A percentile compares a stretch with the other conserved stretches of the same genome.
phyloP scores from a whole-genome alignment of 2,329 filamentous ascomycete species.

The Fusarium sp. region DNA sequence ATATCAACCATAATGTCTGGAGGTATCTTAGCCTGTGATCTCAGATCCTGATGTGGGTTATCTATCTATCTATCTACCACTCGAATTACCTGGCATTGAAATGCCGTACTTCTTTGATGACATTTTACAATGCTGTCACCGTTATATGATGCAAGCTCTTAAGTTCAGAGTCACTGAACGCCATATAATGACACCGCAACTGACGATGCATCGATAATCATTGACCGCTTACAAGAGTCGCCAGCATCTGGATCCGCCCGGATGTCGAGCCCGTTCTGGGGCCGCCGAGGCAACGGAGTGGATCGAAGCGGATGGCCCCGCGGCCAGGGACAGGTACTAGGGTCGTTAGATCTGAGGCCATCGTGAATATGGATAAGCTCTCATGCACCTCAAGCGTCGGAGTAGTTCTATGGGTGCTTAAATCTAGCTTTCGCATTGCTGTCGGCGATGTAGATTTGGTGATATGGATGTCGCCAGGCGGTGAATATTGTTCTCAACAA shows the following conservation, averaged over 20 bases:
- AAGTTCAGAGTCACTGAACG: too few species aligned
- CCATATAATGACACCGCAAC: neutral
- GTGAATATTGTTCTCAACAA: neutral
- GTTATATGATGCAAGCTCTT: too few species aligned
- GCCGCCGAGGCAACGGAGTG: slow-evolving; percentile 15
- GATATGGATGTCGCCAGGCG: neutral
- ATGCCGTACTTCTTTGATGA: neutral
- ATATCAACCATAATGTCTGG: neutral
- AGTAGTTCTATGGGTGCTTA: neutral
- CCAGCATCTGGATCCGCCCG: slow-evolving; percentile 4
- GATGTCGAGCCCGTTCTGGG: slow-evolving; percentile 10
- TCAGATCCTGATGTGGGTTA: neutral
- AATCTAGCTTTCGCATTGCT: neutral
- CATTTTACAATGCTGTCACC: neutral
- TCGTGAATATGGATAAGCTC: slow-evolving; percentile 28
- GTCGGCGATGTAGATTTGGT: neutral
- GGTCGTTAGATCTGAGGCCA: slow-evolving; percentile 30
- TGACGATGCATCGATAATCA: neutral
- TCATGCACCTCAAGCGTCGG: slow-evolving; percentile 1
- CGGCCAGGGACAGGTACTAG: slow-evolving; percentile 21
- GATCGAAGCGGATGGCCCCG: slow-evolving; percentile 27
- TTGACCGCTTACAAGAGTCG: neutral
- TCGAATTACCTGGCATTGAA: neutral
- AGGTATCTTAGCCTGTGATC: neutral
- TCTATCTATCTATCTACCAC: neutral